A percentile compares a stretch with the other conserved stretches of the same genome.
These are phyloP conservation scores for Alloteropsis semialata DNA, from an alignment of 176 grass and related monocot species.

Conservation along the genomic window DNA sequence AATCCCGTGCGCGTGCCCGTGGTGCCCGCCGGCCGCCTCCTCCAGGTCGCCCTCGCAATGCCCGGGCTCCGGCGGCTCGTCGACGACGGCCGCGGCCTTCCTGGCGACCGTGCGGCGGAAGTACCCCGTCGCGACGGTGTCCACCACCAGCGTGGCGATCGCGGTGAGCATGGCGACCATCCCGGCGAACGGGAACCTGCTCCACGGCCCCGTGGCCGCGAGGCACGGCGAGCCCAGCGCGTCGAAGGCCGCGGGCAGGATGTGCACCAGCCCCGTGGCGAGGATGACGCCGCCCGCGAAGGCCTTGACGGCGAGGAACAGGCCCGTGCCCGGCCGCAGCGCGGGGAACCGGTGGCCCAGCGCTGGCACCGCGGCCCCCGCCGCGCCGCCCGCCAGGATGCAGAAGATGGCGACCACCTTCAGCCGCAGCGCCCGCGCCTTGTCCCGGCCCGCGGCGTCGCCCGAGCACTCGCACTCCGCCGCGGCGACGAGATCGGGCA, in stretches of 20 bases:
- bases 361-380: constrained; percentile 33
- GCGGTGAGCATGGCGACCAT: constrained; percentile 56
- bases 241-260: constrained; percentile 63
- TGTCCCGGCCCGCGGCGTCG: constrained; percentile 36
- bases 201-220: constrained; percentile 25
- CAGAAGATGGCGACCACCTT: constrained; percentile 60
- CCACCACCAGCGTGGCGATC: constrained; percentile 56
- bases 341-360: constrained; percentile 46
- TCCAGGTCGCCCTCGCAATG: neutral
- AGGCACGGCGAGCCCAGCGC: constrained; percentile 56
- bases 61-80: neutral
- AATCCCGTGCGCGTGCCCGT: constrained; percentile 46
- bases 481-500: neutral
- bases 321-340: constrained; percentile 44
- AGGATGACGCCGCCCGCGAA: constrained; percentile 76
- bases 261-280: constrained; percentile 65
- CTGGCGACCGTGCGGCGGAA: constrained; percentile 32
- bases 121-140: constrained; percentile 71
- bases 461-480: constrained; percentile 36
- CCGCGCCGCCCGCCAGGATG: constrained; percentile 52
- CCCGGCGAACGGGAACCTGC: constrained; percentile 51
- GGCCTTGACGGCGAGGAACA: constrained; percentile 59
- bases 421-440: constrained; percentile 42
- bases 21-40: constrained; percentile 7
- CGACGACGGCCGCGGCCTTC: constrained; percentile 15